A percentile compares a stretch with the other conserved stretches of the same genome.
Conservation (phyloP, 1,284 basidiomycete genomes). For the Exsudoporus floridanus region DNA sequence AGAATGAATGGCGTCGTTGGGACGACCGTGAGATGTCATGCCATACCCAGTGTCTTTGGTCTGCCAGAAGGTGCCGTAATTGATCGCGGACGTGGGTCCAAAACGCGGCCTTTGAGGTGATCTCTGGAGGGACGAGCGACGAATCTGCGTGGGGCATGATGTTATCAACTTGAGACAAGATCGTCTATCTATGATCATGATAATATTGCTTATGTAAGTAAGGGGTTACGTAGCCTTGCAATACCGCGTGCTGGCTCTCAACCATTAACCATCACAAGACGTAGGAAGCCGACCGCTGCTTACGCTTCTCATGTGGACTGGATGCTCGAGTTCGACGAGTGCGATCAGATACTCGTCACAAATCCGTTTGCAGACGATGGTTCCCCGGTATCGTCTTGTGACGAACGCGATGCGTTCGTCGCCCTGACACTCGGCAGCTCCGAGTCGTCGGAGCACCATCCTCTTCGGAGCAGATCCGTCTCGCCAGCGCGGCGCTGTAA, state of each 20-base stretch:
- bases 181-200: background rate
- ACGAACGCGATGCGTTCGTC: background rate
- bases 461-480: slow-evolving; percentile 20
- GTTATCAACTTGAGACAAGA: background rate
- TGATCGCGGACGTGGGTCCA: slow-evolving; percentile 74
- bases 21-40: no score
- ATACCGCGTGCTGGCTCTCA: no score
- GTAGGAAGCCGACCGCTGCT: background rate
- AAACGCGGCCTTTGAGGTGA: slow-evolving; percentile 70
- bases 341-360: slow-evolving; percentile 20
- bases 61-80: slow-evolving; percentile 60
- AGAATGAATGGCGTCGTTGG: no score
- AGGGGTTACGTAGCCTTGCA: background rate
- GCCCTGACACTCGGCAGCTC: background rate
- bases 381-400: background rate
- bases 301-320: slow-evolving; percentile 19
- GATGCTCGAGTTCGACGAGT: slow-evolving; percentile 27
- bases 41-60: slow-evolving; percentile 76
- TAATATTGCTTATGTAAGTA: slow-evolving; percentile 20
- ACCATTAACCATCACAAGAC: background rate
- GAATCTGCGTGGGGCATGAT: slow-evolving; percentile 85
- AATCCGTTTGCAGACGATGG: slow-evolving; percentile 15
- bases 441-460: slow-evolving; percentile 11
- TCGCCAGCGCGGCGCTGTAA: slow-evolving; percentile 2
- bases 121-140: slow-evolving; percentile 64